Evolutionary conservation across 139 green algal species (phyloP), one percentile per base, ranked within the genome.

Genomic region (Tetradesmus obliquus): DNA sequence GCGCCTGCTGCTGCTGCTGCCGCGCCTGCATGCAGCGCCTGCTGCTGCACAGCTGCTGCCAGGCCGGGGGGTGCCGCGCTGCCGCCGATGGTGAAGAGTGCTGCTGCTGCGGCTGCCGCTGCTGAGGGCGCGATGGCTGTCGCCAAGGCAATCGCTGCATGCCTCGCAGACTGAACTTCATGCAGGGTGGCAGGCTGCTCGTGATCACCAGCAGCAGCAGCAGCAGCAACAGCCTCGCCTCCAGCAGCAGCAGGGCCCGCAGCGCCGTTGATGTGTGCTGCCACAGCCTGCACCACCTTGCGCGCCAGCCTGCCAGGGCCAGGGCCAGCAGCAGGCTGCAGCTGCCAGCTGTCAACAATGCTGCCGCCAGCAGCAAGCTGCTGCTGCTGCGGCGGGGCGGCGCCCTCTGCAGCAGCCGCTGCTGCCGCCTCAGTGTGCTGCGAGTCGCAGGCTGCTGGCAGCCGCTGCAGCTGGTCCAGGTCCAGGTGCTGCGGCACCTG

Each of bases 101-200:
- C 22, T 20, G 80, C 80, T 58, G 57, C 84, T 79, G 84, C 84
- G 79, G 57, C 84, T 72, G 84, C 84, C 54, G 84, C 84, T 88
- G 84, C 55, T 55, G 5, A 76, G 17, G 66, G 66, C 17, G 66
- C 66, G 66, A 76, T 71, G n/a, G 51, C 57, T 76, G 84, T 55
- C 57, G 57, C 57, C 15, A 32, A 8, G 3, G 84, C 84, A 79
- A 62, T 22, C 57, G 84, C 57, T 55, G 84, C 57, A 79, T 24
- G 9, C 84, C 53, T 79, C n/a, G 84, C 84, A 58, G 84, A 60
- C 10, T 51, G 62, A 4, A 79, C 84, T 6, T 88, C 84, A 22
- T 55, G 20, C 7, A 55, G 17, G 17, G 62, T 58, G 5, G 82
- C 82, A 24, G 45, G 55, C 82, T 74, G 55, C 24, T 84, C 79